phyloP scores from a whole-genome alignment of 2,329 filamentous ascomycete genomes.

The Clonostachys rosea region DNA sequence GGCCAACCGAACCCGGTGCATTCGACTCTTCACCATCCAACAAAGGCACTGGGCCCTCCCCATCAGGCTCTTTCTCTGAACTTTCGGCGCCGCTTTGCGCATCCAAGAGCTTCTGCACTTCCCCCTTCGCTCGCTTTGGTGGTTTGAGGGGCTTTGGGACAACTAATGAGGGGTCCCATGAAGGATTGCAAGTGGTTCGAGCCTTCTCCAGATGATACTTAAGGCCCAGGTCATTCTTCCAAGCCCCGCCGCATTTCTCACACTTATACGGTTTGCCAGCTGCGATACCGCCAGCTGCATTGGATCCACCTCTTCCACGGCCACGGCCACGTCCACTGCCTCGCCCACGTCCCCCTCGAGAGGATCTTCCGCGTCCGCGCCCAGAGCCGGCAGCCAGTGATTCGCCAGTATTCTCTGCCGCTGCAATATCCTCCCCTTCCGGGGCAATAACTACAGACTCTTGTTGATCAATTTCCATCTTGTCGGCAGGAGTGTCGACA shows the following conservation, averaged over 20 bases:
- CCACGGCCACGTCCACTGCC: slow-evolving; percentile 6
- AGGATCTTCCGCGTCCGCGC: slow-evolving; percentile 3
- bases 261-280: slow-evolving; percentile 32
- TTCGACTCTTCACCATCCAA: too few species aligned
- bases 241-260: slow-evolving; percentile 45
- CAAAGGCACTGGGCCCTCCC: too few species aligned
- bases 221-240: slow-evolving; percentile 54
- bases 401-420: too few species aligned
- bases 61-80: too few species aligned
- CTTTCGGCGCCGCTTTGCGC: too few species aligned
- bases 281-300: neutral
- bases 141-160: neutral
- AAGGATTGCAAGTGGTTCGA: slow-evolving; percentile 46
- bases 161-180: slow-evolving; percentile 11
- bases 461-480: too few species aligned
- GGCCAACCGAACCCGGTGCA: too few species aligned
- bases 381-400: neutral
- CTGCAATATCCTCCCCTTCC: too few species aligned
- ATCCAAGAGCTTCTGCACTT: too few species aligned
- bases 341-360: slow-evolving; percentile 5
- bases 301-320: slow-evolving; percentile 5
- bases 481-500: too few species aligned
- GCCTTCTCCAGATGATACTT: slow-evolving; percentile 56
- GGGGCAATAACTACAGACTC: too few species aligned
- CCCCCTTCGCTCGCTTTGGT: neutral